Evolutionary conservation across 208 protist genomes (phyloP).

Genomic region (Lotmaria passim): DNA sequence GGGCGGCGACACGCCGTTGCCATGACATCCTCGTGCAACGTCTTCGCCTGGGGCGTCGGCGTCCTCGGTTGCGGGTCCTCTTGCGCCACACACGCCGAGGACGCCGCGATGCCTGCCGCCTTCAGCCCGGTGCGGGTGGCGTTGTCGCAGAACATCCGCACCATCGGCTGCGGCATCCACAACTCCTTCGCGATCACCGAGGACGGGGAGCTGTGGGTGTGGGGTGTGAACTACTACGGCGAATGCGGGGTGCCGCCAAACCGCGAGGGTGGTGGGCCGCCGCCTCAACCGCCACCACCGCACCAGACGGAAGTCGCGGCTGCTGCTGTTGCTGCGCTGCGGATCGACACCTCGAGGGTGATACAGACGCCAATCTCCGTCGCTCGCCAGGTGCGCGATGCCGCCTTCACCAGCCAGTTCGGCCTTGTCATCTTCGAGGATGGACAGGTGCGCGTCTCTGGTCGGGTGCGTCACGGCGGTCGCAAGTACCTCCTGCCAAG

Average conservation of each 20-base stretch:
- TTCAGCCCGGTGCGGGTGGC: constrained; percentile 50
- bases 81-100: not conserved
- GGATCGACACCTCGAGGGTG: constrained; percentile 4
- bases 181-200: constrained; percentile 76
- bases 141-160: constrained; percentile 51
- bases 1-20: constrained; percentile 72
- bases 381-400: constrained; percentile 55
- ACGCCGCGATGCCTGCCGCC: constrained; percentile 4
- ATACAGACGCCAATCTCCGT: constrained; percentile 46
- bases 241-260: constrained; percentile 54
- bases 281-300: not conserved
- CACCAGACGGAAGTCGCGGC: not conserved
- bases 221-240: constrained; percentile 61
- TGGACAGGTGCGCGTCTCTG: constrained; percentile 49
- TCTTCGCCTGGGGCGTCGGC: constrained; percentile 76
- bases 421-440: constrained; percentile 56
- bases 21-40: constrained; percentile 44
- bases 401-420: constrained; percentile 53
- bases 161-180: constrained; percentile 65
- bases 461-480: constrained; percentile 37
- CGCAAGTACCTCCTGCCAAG: constrained; percentile 30
- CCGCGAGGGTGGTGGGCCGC: not conserved
- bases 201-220: constrained; percentile 73
- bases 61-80: constrained; percentile 32
- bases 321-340: not conserved